A percentile compares a stretch with the other conserved stretches of the same genome.
These are phyloP conservation scores for Vaccinium corymbosum DNA, from an alignment of 148 eudicot genomes.

Conservation along the genomic window DNA sequence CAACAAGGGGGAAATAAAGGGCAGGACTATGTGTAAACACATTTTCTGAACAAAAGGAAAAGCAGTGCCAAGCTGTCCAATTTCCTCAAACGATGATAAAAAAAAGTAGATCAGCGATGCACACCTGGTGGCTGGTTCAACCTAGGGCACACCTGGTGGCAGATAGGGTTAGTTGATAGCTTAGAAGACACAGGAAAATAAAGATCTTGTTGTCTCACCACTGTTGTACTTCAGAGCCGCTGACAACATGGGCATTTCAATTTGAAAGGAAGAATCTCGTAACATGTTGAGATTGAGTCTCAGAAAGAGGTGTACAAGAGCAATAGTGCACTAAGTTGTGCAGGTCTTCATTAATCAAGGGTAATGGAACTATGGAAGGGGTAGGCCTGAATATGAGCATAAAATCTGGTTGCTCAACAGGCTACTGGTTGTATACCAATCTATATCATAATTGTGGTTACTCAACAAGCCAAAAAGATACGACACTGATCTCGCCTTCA, in stretches of 20 bases:
- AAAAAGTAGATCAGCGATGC: not conserved
- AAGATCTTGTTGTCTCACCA: not conserved
- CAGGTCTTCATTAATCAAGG: not conserved
- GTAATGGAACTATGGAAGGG: not conserved
- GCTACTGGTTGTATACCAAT: not conserved
- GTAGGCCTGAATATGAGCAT: not conserved
- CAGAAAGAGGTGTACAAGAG: not conserved
- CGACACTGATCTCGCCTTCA: not conserved
- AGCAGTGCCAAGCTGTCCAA: too few species aligned
- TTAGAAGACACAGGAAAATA: not conserved
- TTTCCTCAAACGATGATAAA: not conserved
- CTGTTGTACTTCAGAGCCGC: too few species aligned
- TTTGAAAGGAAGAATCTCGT: not conserved
- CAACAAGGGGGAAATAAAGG: not conserved
- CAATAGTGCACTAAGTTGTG: not conserved
- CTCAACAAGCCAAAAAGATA: not conserved
- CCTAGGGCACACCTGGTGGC: not conserved
- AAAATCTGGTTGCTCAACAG: not conserved
- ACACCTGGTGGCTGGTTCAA: not conserved
- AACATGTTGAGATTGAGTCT: constrained; percentile 3
- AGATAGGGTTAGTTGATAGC: not conserved
- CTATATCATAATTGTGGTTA: not conserved
- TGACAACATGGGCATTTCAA: not conserved
- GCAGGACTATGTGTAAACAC: not conserved
- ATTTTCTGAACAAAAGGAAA: not conserved